A percentile compares a stretch with the other conserved stretches of the same genome.
Conservation (phyloP, 2,329 filamentous ascomycete species). For the Lanzia echinophila region DNA sequence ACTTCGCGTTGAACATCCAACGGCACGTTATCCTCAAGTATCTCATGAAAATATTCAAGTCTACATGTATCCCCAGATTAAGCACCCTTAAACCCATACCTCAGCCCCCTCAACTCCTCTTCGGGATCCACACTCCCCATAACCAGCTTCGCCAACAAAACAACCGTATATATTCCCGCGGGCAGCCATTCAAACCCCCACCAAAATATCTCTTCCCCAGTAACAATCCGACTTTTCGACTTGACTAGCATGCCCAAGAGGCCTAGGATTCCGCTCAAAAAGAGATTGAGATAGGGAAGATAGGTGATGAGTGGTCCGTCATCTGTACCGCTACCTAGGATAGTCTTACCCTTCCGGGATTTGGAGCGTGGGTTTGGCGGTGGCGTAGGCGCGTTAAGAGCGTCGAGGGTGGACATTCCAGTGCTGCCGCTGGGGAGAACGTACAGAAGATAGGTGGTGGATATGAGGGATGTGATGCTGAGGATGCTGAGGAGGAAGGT, state of each 20-base stretch:
- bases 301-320: conserved; percentile 48
- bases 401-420: conserved; percentile 45
- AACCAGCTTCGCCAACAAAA: conserved; percentile 55
- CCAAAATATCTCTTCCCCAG: conserved; percentile 27
- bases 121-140: conserved; percentile 63
- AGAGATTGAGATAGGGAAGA: conserved; percentile 54
- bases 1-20: not conserved
- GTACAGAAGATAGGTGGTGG: conserved; percentile 55
- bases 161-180: conserved; percentile 51
- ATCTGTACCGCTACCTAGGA: not conserved
- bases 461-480: conserved; percentile 54
- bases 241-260: conserved; percentile 33
- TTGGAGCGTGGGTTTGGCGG: not conserved
- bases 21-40: too few species aligned
- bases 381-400: conserved; percentile 4
- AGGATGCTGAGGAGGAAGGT: conserved; percentile 41
- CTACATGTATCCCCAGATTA: conserved; percentile 26
- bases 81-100: conserved; percentile 63
- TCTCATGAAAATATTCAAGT: not conserved
- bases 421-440: conserved; percentile 48
- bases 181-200: conserved; percentile 46
- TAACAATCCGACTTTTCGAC: conserved; percentile 8
- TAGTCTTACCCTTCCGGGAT: not conserved
- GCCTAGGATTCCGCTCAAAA: conserved; percentile 46
- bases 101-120: conserved; percentile 52